These are phyloP conservation scores for Penicillium vulpinum DNA, from an alignment of 2,329 filamentous ascomycete species.

Conservation along the genomic window DNA sequence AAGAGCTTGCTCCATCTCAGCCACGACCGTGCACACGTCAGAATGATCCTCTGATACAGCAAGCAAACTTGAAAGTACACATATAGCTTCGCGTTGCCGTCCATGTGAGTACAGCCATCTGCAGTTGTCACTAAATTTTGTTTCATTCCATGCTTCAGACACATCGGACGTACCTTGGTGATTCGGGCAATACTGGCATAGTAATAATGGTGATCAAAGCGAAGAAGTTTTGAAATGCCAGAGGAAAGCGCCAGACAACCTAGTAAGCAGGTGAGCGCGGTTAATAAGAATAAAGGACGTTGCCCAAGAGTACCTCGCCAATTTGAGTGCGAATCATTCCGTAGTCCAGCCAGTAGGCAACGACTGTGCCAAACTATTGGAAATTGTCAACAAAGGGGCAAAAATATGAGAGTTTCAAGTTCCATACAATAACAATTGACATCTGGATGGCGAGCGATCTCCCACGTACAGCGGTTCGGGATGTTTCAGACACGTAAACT, in stretches of 20 bases:
- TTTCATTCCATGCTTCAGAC: not conserved
- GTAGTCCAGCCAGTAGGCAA: slow-evolving; percentile 4
- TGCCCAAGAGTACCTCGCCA: not conserved
- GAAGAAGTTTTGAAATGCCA: not conserved
- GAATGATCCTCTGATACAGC: not conserved
- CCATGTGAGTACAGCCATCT: not conserved
- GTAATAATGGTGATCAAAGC: not conserved
- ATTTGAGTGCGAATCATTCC: not conserved
- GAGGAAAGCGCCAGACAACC: not conserved
- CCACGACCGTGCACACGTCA: not conserved
- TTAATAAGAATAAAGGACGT: not conserved
- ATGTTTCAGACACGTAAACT: slow-evolving; percentile 6
- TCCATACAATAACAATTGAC: not conserved
- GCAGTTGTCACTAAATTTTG: not conserved
- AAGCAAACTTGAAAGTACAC: not conserved
- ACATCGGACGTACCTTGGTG: not conserved
- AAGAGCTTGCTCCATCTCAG: not conserved
- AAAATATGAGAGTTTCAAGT: not conserved
- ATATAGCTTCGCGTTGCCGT: not conserved
- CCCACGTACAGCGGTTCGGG: not conserved
- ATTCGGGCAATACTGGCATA: not conserved
- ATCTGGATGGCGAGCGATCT: not conserved
- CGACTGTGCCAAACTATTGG: not conserved
- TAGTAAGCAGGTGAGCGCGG: not conserved
- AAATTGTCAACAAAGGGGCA: not conserved